A percentile compares a stretch with the other conserved stretches of the same genome.
Conservation (phyloP, 768 basidiomycete genomes). For the Phylloporus sp. region DNA sequence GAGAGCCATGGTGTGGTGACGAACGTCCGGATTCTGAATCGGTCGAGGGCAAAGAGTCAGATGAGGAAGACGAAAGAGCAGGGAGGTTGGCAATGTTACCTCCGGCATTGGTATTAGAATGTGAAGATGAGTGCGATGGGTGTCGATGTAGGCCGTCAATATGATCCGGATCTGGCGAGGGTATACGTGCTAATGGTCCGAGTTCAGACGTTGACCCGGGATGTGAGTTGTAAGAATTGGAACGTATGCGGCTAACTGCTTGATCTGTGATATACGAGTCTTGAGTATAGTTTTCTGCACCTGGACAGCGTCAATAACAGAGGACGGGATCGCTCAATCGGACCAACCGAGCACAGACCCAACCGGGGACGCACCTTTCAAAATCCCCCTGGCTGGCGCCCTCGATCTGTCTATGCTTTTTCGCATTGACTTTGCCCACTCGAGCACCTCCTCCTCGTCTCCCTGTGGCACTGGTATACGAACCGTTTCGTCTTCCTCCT, state of each 20-base stretch:
- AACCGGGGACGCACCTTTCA: constrained; percentile 81
- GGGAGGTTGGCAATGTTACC: constrained; percentile 43
- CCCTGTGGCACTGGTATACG: constrained; percentile 29
- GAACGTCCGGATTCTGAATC: constrained; percentile 36
- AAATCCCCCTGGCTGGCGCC: constrained; percentile 75
- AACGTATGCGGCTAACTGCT: constrained; percentile 51
- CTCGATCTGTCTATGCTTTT: constrained; percentile 65
- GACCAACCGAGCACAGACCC: constrained; percentile 8
- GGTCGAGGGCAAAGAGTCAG: constrained; percentile 32
- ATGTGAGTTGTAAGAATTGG: constrained; percentile 76
- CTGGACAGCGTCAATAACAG: constrained; percentile 22
- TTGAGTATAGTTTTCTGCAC: constrained; percentile 68
- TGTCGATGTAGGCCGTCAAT: constrained; percentile 84
- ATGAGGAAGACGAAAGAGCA: constrained; percentile 54
- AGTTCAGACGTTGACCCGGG: constrained; percentile 46
- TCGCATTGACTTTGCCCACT: constrained; percentile 75
- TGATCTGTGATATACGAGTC: constrained; percentile 46
- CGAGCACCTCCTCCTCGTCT: constrained; percentile 60
- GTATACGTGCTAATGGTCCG: constrained; percentile 79
- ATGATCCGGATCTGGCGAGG: constrained; percentile 79
- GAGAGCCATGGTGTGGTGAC: constrained; percentile 35
- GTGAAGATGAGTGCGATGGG: constrained; percentile 49
- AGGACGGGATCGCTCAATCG: constrained; percentile 2
- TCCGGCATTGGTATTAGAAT: constrained; percentile 24
- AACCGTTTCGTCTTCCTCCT: constrained; percentile 72